Percentiles rank a stretch among this genome's conserved stretches.
These are phyloP conservation scores for Exophiala xenobiotica DNA, from an alignment of 2,329 filamentous ascomycete genomes.

Conservation along the genomic window DNA sequence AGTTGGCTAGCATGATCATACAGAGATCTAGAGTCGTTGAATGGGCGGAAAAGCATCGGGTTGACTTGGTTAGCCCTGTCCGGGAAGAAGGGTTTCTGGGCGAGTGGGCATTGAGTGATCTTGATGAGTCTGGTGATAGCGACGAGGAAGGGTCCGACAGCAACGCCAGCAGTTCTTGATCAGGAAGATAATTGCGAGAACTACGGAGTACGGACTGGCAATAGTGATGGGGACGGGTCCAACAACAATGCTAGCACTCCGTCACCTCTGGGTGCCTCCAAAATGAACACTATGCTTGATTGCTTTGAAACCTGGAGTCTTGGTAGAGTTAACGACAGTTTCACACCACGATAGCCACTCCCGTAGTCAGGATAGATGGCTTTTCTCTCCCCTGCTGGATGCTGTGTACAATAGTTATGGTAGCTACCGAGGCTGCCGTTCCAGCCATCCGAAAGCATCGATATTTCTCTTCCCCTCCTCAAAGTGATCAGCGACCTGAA, in stretches of 20 bases:
- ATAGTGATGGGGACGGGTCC: too few species aligned
- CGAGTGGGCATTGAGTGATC: conserved; percentile 53
- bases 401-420: neutral
- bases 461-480: neutral
- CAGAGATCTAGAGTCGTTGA: conserved; percentile 60
- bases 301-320: neutral
- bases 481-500: neutral
- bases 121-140: conserved; percentile 20
- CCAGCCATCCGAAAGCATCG: neutral
- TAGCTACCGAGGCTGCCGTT: neutral
- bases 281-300: too few species aligned
- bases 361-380: neutral
- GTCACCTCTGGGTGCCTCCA: too few species aligned
- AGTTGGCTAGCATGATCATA: conserved; percentile 45
- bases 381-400: neutral
- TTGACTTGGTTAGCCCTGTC: conserved; percentile 66
- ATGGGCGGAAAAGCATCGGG: conserved; percentile 64
- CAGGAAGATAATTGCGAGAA: neutral
- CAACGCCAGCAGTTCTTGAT: conserved; percentile 3
- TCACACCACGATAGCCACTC: neutral
- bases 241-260: too few species aligned
- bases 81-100: conserved; percentile 73
- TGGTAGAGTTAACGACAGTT: conserved; percentile 1
- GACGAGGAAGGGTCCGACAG: conserved; percentile 5
- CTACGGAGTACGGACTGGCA: conserved; percentile 1